Conservation (phyloP, 768 basidiomycete species). For the Mycena sanguinolenta region DNA sequence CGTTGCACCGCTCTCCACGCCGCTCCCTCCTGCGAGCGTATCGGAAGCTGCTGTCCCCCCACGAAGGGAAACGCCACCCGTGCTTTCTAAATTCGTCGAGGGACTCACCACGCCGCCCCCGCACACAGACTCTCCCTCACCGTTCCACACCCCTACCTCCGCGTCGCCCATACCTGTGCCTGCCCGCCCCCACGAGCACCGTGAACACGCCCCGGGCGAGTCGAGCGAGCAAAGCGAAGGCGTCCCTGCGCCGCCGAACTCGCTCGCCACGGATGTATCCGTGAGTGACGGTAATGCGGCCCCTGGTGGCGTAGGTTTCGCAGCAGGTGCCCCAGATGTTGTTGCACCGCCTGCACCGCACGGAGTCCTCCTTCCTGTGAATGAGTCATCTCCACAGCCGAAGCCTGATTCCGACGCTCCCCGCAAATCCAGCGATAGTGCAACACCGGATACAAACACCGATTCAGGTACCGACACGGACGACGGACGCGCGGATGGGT, state of each 20-base stretch:
- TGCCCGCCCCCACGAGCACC: neutral
- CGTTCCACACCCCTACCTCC: neutral
- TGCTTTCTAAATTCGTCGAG: constrained; percentile 1
- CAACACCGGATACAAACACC: neutral
- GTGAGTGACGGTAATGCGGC: too few relatives aligned
- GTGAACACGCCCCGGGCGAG: constrained; percentile 2
- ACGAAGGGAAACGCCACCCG: neutral
- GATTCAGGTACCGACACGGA: neutral
- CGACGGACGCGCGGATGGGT: neutral
- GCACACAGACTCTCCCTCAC: neutral
- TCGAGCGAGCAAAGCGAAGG: too few relatives aligned
- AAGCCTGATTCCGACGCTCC: too few relatives aligned
- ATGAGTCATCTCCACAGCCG: too few relatives aligned
- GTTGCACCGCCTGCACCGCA: neutral
- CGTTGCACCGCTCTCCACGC: constrained; percentile 38
- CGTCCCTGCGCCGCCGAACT: constrained; percentile 17
- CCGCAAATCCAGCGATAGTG: neutral
- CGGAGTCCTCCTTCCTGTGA: neutral
- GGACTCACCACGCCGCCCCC: constrained; percentile 1
- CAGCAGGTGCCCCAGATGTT: neutral
- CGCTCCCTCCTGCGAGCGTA: neutral
- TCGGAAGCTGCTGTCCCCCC: neutral
- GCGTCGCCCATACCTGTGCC: neutral
- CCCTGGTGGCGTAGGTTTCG: too few relatives aligned
- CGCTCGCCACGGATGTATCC: neutral